Evolutionary conservation across 2,329 filamentous ascomycete genomes (phyloP).

Genomic region (Rasamsonia emersonii): DNA sequence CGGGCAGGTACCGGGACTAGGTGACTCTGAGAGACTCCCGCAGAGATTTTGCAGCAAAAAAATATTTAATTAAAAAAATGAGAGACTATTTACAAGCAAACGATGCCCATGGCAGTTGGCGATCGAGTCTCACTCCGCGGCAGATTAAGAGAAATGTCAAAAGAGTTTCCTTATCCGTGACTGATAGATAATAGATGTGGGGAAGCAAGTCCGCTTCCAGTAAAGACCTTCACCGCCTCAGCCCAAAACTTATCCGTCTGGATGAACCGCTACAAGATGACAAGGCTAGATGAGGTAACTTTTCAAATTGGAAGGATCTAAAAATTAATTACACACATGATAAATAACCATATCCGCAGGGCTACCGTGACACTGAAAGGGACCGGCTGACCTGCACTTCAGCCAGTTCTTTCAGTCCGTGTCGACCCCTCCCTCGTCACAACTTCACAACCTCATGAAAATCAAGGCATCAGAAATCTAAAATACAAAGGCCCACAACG

Average conservation of each 20-base stretch:
- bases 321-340: conserved; percentile 9
- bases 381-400: conserved; percentile 35
- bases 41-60: no score
- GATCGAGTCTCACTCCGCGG: conserved; percentile 5
- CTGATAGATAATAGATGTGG: conserved; percentile 5
- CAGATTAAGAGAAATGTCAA: conserved; percentile 5
- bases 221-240: conserved; percentile 1
- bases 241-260: no score
- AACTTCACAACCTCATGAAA: conserved; percentile 7
- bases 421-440: conserved; percentile 12
- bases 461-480: conserved; percentile 5
- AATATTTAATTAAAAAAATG: conserved; percentile 3
- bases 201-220: conserved; percentile 4
- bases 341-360: conserved; percentile 5
- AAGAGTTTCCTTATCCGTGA: conserved; percentile 6
- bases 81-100: background rate
- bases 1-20: no score
- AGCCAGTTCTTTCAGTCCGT: conserved; percentile 12
- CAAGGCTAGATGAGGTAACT: no score
- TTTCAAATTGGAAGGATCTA: conserved; percentile 6
- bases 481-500: conserved; percentile 8
- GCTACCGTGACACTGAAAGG: conserved; percentile 3
- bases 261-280: no score
- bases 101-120: background rate
- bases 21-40: no score